These are phyloP conservation scores for Astraeus odoratus DNA, from an alignment of 768 basidiomycete species.

Conservation along the genomic window DNA sequence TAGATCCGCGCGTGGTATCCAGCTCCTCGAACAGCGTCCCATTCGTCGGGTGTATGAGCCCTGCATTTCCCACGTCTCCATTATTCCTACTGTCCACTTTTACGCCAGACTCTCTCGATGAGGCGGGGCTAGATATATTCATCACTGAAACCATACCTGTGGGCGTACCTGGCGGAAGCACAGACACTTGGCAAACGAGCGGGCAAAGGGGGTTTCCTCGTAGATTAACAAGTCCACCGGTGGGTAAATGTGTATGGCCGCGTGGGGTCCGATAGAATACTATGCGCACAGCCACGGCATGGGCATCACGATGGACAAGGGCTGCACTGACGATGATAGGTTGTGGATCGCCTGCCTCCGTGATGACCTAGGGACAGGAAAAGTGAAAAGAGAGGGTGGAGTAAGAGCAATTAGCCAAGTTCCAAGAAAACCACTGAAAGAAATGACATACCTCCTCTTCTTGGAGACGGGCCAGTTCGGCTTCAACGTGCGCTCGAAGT, in stretches of 20 bases:
- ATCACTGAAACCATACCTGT: not conserved
- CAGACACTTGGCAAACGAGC: conserved; percentile 25
- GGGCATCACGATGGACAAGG: conserved; percentile 35
- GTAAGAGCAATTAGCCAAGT: not conserved
- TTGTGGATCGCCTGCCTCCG: conserved; percentile 10
- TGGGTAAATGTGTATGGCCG: conserved; percentile 1
- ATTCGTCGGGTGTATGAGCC: conserved; percentile 9
- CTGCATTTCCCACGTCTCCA: not conserved
- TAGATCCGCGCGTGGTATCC: conserved; percentile 57
- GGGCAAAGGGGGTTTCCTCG: conserved; percentile 17
- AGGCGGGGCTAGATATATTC: not conserved
- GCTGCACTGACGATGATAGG: conserved; percentile 19
- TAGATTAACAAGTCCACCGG: conserved; percentile 11
- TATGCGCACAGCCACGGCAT: conserved; percentile 24
- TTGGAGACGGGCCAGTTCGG: conserved; percentile 20
- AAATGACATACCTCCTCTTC: conserved; percentile 11
- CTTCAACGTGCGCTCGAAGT: conserved; percentile 17
- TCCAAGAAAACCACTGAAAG: not conserved
- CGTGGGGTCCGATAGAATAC: conserved; percentile 32
- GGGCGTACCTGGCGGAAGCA: conserved; percentile 8
- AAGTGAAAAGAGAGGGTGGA: not conserved
- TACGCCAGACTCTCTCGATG: not conserved
- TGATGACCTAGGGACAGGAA: not conserved
- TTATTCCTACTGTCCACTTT: not conserved
- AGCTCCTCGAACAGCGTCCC: conserved; percentile 69